Evolutionary conservation across 495 filamentous ascomycete species (phyloP), one percentile per base, ranked within the genome.

Genomic region (Penicillium robsamsonii): DNA sequence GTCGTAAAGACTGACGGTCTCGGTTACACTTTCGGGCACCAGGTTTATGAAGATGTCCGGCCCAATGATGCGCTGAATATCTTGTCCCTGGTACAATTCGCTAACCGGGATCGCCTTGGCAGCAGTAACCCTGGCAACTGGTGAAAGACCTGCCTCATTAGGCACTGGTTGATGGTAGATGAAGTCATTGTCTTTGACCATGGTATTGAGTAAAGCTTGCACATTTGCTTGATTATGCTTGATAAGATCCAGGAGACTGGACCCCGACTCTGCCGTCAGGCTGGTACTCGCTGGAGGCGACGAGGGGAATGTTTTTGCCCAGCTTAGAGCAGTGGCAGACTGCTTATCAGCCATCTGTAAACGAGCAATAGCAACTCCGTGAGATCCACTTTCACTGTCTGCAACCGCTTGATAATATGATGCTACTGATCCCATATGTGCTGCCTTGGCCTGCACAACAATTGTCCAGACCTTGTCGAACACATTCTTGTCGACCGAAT

Each of bases 91-190:
- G 63, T 98, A 98, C 2, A 98, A 78, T 68, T 98, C 94, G 70
- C 90, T 92, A 38, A 98, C 94, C 0, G 95, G 92, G 50, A 97
- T 97, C 15, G 95, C 91, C 71, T 97, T 98, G n/a, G 95, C 93
- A 2, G 95, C 94, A 29, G 92, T 90, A 10, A 97, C 81, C 69
- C 97, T 98, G 3, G 92, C 84, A 49, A 98, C 88, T 15, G 87
- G 78, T 8, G 88, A 77, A 13, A 98, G 78, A 42, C 83, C 83
- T 12, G 90, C 88, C 69, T 96, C 93, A 15, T 83, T 86, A 0
- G 94, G 93, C 17, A 98, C 85, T 0, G 84, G 84, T 58, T 97
- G 91, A 70, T 98, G 94, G 63, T 97, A 98, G 63, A 98, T 97
- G 67, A 93, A 96, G 66, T 98, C 94, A 67, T 98, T 98, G 70